Base-by-base conservation (phyloP, 176 grass and related monocot genomes). In the Rhynchospora tenuis region DNA sequence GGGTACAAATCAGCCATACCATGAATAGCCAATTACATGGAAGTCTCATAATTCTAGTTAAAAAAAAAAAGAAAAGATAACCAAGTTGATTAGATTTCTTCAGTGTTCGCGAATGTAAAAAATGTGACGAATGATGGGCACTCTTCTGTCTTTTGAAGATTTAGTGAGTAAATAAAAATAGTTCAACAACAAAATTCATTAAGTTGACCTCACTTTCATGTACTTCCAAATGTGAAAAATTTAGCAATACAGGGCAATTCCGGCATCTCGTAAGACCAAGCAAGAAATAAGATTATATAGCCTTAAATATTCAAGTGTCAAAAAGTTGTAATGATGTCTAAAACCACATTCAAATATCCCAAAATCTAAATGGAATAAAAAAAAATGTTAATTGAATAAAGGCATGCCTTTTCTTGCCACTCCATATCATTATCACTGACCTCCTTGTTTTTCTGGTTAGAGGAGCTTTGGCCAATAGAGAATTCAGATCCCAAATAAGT, bases 401-500 rank as follows among this genome's bases (percentile, higher is more conserved):
- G 45, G 16, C n/a, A 14, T 44, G 38, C 78, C 54, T 81, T 81
- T 45, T 63, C 57, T 81, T 60, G 27, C 78, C 78, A 81, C 13
- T 61, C 78, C 78, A 81, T 61, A 28, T 76, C 72, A 76, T 26
- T 54, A 51, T 29, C 14, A 54, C 52, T 23, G 4, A 81, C 59
- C 19, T 81, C 78, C 78, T 81, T 81, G 55, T 81, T 81, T 61
- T 81, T 81, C 59, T 59, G 78, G 62, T 81, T 62, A 10, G 78
- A 59, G 29, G 80, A 82, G 80, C 80, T 82, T 50, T 82, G 58
- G 58, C 80, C 80, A 27, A 64, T 64, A 19, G 80, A 82, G 80
- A 82, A 60, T 48, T 66, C 80, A 45, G 58, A 3, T 27, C 42
- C 58, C 28, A 43, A 28, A 82, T 82, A 82, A 66, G 42, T 65